Percentiles rank a stretch among this genome's conserved stretches.
Evolutionary conservation across 352 stramenopile genomes (phyloP).

Genomic region (Phytopythium montanum): DNA sequence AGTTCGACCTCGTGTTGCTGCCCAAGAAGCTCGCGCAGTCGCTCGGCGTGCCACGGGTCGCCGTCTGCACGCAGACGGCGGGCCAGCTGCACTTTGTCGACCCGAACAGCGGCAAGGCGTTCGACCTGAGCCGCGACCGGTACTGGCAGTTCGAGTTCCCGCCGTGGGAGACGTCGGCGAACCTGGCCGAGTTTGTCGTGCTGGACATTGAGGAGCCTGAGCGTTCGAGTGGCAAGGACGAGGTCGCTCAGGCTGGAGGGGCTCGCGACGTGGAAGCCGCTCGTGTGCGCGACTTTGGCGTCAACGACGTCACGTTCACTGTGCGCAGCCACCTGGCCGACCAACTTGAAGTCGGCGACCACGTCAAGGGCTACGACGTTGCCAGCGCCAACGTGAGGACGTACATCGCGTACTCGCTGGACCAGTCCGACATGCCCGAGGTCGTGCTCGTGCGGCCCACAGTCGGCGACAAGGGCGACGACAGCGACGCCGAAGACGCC

Average conservation of each 20-base stretch:
- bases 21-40: conserved; percentile 55
- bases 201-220: conserved; percentile 54
- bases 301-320: conserved; percentile 77
- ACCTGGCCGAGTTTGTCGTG: conserved; percentile 66
- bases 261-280: conserved; percentile 61
- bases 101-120: conserved; percentile 40
- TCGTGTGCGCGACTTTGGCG: conserved; percentile 63
- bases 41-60: conserved; percentile 49
- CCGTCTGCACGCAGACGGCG: conserved; percentile 57
- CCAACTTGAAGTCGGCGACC: conserved; percentile 52
- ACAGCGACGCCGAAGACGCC: not conserved
- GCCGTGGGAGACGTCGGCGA: conserved; percentile 48
- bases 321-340: conserved; percentile 60
- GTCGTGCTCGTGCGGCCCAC: conserved; percentile 4
- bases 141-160: conserved; percentile 72
- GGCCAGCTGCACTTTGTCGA: conserved; percentile 63
- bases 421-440: not conserved
- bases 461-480: not conserved
- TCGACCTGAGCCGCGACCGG: conserved; percentile 51
- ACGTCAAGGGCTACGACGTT: conserved; percentile 74
- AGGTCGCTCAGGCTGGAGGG: conserved; percentile 29
- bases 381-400: conserved; percentile 45
- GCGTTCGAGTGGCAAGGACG: conserved; percentile 10
- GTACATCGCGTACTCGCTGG: conserved; percentile 31
- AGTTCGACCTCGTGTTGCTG: conserved; percentile 68